Conservation (phyloP, 208 protist species). For the Wallacemonas sp. region DNA sequence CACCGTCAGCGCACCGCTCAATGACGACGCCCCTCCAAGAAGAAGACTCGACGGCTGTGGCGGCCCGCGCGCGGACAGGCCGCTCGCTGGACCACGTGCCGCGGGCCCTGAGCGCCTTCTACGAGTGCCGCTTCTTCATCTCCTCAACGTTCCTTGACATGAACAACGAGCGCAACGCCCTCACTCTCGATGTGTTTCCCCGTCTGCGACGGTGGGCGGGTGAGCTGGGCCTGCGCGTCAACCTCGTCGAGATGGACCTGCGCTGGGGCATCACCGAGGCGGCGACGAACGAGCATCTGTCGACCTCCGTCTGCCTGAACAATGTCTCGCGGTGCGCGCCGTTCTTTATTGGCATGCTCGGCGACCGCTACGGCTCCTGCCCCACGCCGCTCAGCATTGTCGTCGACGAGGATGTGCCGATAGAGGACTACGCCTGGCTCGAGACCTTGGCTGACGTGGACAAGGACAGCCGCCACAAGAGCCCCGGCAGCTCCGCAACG, state of each 20-base stretch:
- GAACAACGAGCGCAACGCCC: conserved; percentile 95
- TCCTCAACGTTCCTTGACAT: conserved; percentile 97
- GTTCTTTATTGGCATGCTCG: conserved; percentile 94
- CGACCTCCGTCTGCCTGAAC: conserved; percentile 91
- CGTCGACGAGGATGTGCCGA: conserved; percentile 71
- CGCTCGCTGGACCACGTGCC: no score
- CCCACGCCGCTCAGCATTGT: conserved; percentile 69
- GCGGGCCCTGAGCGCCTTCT: conserved; percentile 34
- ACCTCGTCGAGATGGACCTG: conserved; percentile 92
- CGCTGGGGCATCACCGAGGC: conserved; percentile 96
- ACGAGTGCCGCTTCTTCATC: conserved; percentile 93
- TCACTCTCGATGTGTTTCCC: conserved; percentile 94
- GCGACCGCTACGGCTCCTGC: conserved; percentile 86
- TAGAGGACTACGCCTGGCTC: conserved; percentile 75
- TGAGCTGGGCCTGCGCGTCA: conserved; percentile 59
- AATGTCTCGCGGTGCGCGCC: conserved; percentile 93
- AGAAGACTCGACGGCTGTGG: no score
- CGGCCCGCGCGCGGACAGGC: no score
- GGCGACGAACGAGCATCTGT: conserved; percentile 66
- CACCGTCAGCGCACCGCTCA: no score
- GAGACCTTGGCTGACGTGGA: conserved; percentile 20
- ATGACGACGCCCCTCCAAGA: no score
- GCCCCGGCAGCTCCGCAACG: not conserved
- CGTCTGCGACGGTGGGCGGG: conserved; percentile 82
- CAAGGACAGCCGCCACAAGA: conserved; percentile 3